Evolutionary conservation across 257 asterid species (phyloP).

Genomic region (Handroanthus guayacan): DNA sequence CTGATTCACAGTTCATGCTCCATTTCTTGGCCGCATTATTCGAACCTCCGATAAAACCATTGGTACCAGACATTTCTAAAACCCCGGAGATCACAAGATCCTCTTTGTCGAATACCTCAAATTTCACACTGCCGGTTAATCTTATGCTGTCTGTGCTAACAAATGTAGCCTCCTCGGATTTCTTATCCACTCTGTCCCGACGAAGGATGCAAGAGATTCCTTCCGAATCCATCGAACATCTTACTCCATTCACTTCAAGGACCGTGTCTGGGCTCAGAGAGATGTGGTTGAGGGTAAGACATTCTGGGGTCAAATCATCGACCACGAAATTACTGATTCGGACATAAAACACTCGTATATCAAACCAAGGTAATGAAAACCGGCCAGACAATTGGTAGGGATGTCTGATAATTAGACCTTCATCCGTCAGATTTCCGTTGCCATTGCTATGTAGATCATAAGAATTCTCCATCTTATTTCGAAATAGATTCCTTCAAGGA

Average conservation of each 20-base stretch:
- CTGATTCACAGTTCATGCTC: slow-evolving; percentile 78
- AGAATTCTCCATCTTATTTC: slow-evolving; percentile 53
- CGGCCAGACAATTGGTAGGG: slow-evolving; percentile 50
- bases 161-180: slow-evolving; percentile 89
- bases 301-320: slow-evolving; percentile 74
- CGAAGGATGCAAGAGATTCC: slow-evolving; percentile 77
- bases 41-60: slow-evolving; percentile 63
- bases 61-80: slow-evolving; percentile 59
- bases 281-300: slow-evolving; percentile 70
- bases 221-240: slow-evolving; percentile 64
- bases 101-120: slow-evolving; percentile 69
- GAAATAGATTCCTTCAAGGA: slow-evolving; percentile 34
- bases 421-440: slow-evolving; percentile 52
- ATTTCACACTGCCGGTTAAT: slow-evolving; percentile 71
- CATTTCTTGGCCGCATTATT: slow-evolving; percentile 48
- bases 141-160: slow-evolving; percentile 81
- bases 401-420: slow-evolving; percentile 52
- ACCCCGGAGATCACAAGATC: slow-evolving; percentile 74
- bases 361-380: slow-evolving; percentile 61
- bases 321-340: slow-evolving; percentile 74
- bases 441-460: slow-evolving; percentile 49
- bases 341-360: slow-evolving; percentile 70
- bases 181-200: slow-evolving; percentile 76
- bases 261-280: slow-evolving; percentile 69
- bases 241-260: slow-evolving; percentile 79